Evolutionary conservation across 2,329 filamentous ascomycete species (phyloP), one percentile per base, ranked within the genome.

Genomic region (Septoria petroselini): DNA sequence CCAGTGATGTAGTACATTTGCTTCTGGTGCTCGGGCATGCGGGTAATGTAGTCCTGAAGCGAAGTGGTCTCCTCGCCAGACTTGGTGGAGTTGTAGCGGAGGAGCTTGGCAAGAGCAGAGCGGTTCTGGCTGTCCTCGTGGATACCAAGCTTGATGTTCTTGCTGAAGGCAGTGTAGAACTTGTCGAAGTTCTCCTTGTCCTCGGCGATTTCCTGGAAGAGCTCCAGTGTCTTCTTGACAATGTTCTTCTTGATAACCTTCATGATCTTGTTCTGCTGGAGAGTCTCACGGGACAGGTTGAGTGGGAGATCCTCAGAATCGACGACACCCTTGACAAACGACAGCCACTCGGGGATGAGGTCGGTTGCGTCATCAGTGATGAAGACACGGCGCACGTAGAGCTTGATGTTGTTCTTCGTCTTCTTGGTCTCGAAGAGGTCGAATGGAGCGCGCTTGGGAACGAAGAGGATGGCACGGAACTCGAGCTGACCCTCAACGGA

Each of bases 191-290:
- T 88, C 84, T 98, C 93, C 78, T 95, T 95, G 78, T 98, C 93
- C 82, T 98, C 93, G 53, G 93, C 85, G 60, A 98, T 98, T 82
- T 98, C 93, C 68, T 84, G 83, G 86, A 98, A 98, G 73, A 98
- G 89, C 82, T 98, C 93, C 62, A 98, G 89, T 61, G 89, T 88
- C 88, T 98, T 98, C 91, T 97, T 98, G 82, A 98, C 91, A 62
- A 98, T 95, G 86, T 98, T 98, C 90, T 98, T 98, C 85, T 94
- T 95, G 84, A 97, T 97, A 75, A 97, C 93, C 87, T 97, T 97
- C 93, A 97, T 97, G 82, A 98, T 98, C 90, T 97, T 97, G 88
- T 97, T 98, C 83, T 97, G 93, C 80, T 98, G 93, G 42, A 98
- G 89, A 52, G 91, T 97, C 85, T 98, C 93, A 86, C 93, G 93